These are phyloP conservation scores for Dipodascopsis tothii DNA, from an alignment of 805 yeast species.

Conservation along the genomic window DNA sequence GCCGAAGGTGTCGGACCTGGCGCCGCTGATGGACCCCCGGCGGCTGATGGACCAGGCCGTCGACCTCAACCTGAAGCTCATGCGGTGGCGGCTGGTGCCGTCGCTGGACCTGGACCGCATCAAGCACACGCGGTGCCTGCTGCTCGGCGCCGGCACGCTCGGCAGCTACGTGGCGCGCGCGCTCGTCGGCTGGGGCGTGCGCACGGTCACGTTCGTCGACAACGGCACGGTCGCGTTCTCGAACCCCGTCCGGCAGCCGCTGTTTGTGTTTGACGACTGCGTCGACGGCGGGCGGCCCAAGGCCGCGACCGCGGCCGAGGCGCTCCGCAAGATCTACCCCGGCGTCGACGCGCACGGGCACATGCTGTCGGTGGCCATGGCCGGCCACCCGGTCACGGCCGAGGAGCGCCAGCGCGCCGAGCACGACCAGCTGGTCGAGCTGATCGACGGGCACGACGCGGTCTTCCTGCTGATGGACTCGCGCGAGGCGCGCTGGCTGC, in stretches of 20 bases:
- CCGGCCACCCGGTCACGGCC: slow-evolving; percentile 75
- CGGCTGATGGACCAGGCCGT: slow-evolving; percentile 86
- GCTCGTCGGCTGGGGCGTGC: slow-evolving; percentile 89
- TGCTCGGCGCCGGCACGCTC: slow-evolving; percentile 93
- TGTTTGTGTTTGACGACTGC: slow-evolving; percentile 77
- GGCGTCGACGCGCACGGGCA: slow-evolving; percentile 51
- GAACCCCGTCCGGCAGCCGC: slow-evolving; percentile 91
- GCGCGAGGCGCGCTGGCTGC: slow-evolving; percentile 96
- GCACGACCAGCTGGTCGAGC: slow-evolving; percentile 44
- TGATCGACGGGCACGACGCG: slow-evolving; percentile 65
- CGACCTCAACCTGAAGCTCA: slow-evolving; percentile 78
- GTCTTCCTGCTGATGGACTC: slow-evolving; percentile 84
- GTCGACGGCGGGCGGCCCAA: slow-evolving; percentile 66
- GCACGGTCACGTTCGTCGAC: slow-evolving; percentile 80
- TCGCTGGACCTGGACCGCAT: slow-evolving; percentile 61
- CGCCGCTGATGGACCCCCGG: slow-evolving; percentile 69
- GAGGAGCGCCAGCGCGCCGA: slow-evolving; percentile 45
- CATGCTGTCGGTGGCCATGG: slow-evolving; percentile 82
- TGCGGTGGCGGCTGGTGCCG: slow-evolving; percentile 96
- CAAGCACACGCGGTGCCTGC: slow-evolving; percentile 52
- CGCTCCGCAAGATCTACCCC: slow-evolving; percentile 70
- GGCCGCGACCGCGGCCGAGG: slow-evolving; percentile 68
- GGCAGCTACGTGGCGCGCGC: slow-evolving; percentile 88
- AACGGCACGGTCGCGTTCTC: slow-evolving; percentile 83
- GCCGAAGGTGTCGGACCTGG: slow-evolving; percentile 78